Conservation (phyloP, 352 stramenopile genomes). For the Phytopythium litorale region DNA sequence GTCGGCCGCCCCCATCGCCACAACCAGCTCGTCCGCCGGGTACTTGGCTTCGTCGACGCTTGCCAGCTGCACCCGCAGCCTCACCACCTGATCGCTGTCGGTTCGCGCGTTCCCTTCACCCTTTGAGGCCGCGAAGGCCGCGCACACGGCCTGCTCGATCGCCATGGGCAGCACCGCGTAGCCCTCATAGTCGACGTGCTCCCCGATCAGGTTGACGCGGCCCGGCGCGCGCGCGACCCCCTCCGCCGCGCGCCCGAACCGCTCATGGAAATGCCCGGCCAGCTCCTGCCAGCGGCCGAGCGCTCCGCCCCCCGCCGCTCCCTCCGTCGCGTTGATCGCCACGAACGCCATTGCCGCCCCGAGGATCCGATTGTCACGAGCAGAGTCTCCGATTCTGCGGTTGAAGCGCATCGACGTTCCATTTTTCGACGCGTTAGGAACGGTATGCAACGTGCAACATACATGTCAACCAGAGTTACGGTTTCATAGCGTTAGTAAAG, state of each 20-base stretch:
- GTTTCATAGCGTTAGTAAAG: too few species aligned
- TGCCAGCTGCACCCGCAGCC: constrained; percentile 16
- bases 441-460: too few species aligned
- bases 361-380: too few species aligned
- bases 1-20: constrained; percentile 9
- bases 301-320: not conserved
- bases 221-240: constrained; percentile 59
- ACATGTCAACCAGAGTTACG: too few species aligned
- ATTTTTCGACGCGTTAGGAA: too few species aligned
- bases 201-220: constrained; percentile 85
- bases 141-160: constrained; percentile 50
- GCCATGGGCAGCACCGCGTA: constrained; percentile 85
- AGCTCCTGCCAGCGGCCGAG: constrained; percentile 4
- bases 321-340: not conserved
- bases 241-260: constrained; percentile 21
- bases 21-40: not conserved
- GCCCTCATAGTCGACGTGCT: constrained; percentile 87
- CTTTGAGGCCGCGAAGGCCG: constrained; percentile 31
- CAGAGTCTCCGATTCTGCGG: too few species aligned
- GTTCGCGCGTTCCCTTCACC: not conserved
- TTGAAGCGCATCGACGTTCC: too few species aligned
- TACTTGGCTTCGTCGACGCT: constrained; percentile 13
- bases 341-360: constrained; percentile 10
- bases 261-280: constrained; percentile 19
- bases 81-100: not conserved